These are phyloP conservation scores for Liquidambar formosana DNA, from an alignment of 164 flowering plant genomes.

Conservation along the genomic window DNA sequence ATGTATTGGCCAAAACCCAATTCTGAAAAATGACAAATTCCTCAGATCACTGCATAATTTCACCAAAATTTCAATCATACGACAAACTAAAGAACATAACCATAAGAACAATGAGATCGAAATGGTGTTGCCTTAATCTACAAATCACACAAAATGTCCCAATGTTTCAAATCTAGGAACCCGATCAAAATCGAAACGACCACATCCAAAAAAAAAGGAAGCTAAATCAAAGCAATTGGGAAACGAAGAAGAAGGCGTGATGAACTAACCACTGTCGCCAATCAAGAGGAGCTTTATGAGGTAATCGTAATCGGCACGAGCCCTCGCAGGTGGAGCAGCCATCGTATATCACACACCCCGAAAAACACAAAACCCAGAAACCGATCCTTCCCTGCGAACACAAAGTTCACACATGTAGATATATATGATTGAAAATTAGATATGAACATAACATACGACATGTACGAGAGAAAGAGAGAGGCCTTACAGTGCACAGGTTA, in stretches of 20 bases:
- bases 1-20: neutral
- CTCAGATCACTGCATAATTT: neutral
- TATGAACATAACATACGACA: neutral
- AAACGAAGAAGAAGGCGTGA: neutral
- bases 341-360: conserved; percentile 4
- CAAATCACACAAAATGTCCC: no score
- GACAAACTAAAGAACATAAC: neutral
- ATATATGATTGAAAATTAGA: no score
- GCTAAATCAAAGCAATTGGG: neutral
- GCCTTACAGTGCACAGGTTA: neutral
- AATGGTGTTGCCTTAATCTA: neutral
- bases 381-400: no score
- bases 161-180: no score
- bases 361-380: no score
- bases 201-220: neutral
- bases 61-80: neutral
- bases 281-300: conserved; percentile 43
- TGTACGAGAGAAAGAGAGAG: conserved; percentile 2
- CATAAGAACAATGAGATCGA: neutral
- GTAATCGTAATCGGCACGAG: conserved; percentile 44
- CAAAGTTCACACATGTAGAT: no score
- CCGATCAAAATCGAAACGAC: neutral
- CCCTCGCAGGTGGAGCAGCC: conserved; percentile 45
- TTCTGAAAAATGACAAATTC: neutral
- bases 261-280: conserved; percentile 39